phyloP scores from a whole-genome alignment of 2,329 filamentous ascomycete genomes.

The Fusarium beomiforme region DNA sequence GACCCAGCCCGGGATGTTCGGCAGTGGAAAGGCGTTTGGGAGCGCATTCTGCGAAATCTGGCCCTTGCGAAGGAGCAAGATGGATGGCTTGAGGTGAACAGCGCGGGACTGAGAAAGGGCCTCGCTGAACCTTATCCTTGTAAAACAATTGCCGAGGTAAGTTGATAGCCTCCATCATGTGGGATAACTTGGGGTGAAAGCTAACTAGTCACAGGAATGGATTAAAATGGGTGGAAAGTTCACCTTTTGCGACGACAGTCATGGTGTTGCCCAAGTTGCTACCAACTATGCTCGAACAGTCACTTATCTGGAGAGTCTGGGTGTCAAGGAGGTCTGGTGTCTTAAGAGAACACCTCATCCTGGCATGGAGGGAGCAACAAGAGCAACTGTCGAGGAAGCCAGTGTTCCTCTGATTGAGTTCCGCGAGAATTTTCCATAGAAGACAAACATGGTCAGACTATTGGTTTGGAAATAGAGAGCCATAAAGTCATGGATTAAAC shows the following conservation, averaged over 20 bases:
- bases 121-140: conserved; percentile 90
- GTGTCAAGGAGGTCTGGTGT: conserved; percentile 71
- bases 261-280: conserved; percentile 87
- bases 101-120: conserved; percentile 86
- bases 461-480: conserved; percentile 1
- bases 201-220: conserved; percentile 66
- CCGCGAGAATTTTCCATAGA: conserved; percentile 42
- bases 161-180: conserved; percentile 35
- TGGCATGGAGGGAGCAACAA: conserved; percentile 42
- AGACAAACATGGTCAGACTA: not conserved
- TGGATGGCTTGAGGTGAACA: conserved; percentile 90
- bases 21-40: conserved; percentile 74
- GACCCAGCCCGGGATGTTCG: conserved; percentile 71
- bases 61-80: conserved; percentile 75
- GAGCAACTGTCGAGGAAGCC: conserved; percentile 54
- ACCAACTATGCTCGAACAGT: conserved; percentile 81
- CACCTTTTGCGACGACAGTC: conserved; percentile 94
- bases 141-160: conserved; percentile 78
- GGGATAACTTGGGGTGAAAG: not conserved
- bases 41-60: conserved; percentile 78
- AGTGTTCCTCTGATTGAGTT: conserved; percentile 56
- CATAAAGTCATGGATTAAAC: conserved; percentile 32
- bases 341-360: conserved; percentile 53
- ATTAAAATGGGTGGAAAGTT: conserved; percentile 79
- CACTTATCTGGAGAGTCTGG: conserved; percentile 73